A percentile compares a stretch with the other conserved stretches of the same genome.
phyloP scores from a whole-genome alignment of 331 rosid species.

The Malus hybrid region DNA sequence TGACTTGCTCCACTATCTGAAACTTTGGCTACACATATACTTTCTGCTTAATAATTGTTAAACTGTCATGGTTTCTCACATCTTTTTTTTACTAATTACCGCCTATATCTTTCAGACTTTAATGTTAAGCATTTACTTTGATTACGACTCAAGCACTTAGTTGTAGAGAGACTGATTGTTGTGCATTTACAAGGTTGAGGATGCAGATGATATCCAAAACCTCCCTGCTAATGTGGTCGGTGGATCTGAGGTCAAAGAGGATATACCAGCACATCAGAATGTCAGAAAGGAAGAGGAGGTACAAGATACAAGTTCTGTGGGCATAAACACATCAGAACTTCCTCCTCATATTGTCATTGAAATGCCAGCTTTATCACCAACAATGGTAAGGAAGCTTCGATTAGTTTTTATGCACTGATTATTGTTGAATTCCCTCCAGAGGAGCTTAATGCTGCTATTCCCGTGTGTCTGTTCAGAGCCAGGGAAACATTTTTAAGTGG shows the following conservation, averaged over 20 bases:
- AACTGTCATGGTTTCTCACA: background rate
- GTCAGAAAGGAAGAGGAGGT: constrained; percentile 34
- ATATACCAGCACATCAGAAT: constrained; percentile 27
- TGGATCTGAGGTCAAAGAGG: constrained; percentile 40
- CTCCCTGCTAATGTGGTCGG: constrained; percentile 45
- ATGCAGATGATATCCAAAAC: constrained; percentile 64
- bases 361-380: constrained; percentile 98
- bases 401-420: constrained; percentile 5
- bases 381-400: constrained; percentile 59
- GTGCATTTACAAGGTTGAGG: constrained; percentile 73
- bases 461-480: constrained; percentile 49
- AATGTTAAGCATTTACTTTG: constrained; percentile 3
- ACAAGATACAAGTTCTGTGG: constrained; percentile 44
- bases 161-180: constrained; percentile 24
- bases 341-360: constrained; percentile 76
- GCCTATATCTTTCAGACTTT: background rate
- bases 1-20: background rate
- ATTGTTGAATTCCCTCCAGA: constrained; percentile 8
- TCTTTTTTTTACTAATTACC: too few species aligned
- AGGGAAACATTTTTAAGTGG: constrained; percentile 87
- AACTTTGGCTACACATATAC: background rate
- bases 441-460: constrained; percentile 16
- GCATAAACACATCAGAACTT: constrained; percentile 51
- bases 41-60: background rate
- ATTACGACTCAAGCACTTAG: constrained; percentile 12